Base-by-base conservation (phyloP, 805 yeast genomes). In the Candida ovalis region DNA sequence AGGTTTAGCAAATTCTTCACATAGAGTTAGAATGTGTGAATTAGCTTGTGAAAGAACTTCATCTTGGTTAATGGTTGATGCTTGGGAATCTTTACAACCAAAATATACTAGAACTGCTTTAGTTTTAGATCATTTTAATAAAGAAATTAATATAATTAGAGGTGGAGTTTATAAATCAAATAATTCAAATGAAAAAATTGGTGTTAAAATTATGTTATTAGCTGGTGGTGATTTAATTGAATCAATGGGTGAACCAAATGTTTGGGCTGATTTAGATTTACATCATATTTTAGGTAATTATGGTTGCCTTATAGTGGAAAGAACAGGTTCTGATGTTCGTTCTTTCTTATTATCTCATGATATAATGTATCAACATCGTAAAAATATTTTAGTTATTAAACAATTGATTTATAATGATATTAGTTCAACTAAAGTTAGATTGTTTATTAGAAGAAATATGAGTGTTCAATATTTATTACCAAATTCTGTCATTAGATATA, bases 191-290 rank as follows among this genome's bases (percentile, higher is more conserved):
- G 63, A 61, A 33, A 61, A 58, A 42, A 44, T 59, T 9, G 97
- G 96, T 22, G 96, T 87, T 46, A 92, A 92, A 65, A 85, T 94
- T 60, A 92, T 94, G 98, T 76, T 94, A 47, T 73, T 94, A 37
- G 99, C 99, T 0, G 99, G 99, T 44, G 99, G 99, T 39, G 99
- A 94, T 68, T 77, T 94, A 57, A 94, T 94, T 46, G 99, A 94
- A 67, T 84, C 95, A 40, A 94, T 94, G 98, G 99, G 99, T n/a
- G 99, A 94, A 68, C 98, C 99, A 21, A 94, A 92, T 60, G 99
- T 94, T 35, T 94, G 99, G 99, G 96, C 96, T 1, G 98, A 92
- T 65, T 85, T 78, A 49, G 99, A 94, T 68, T 74, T 94, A 59
- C 96, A 90, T 60, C 99, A 94, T 65, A 94, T 94, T 42, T 75